Evolutionary conservation across 495 filamentous ascomycete genomes (phyloP).

Genomic region (Xanthoparmelia taractica): DNA sequence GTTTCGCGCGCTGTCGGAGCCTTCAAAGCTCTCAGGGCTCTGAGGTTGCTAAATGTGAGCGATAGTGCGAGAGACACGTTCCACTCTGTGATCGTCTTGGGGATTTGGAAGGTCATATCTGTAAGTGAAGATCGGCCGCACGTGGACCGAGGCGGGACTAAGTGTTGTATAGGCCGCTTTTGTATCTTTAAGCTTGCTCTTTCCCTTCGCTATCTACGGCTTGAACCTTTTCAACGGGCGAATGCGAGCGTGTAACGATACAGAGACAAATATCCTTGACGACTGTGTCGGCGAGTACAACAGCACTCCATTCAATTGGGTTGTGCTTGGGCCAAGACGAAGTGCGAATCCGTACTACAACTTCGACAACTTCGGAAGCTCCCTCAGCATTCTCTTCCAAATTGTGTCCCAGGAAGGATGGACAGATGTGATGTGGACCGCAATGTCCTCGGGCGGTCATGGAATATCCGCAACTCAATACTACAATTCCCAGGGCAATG

Average conservation of each 20-base stretch:
- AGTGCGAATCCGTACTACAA: conserved; percentile 76
- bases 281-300: conserved; percentile 79
- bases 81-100: conserved; percentile 88
- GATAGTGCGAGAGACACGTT: conserved; percentile 95
- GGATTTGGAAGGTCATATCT: conserved; percentile 82
- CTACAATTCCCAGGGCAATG: conserved; percentile 70
- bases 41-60: conserved; percentile 88
- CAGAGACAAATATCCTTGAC: conserved; percentile 42
- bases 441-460: conserved; percentile 71
- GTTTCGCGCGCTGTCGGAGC: conserved; percentile 87
- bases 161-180: conserved; percentile 57
- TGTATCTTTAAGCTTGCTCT: conserved; percentile 86
- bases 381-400: conserved; percentile 94
- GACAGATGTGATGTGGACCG: conserved; percentile 80
- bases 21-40: conserved; percentile 94
- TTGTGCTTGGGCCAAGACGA: conserved; percentile 70
- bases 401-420: conserved; percentile 99
- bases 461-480: conserved; percentile 57
- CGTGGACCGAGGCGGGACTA: background rate
- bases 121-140: conserved; percentile 28
- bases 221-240: conserved; percentile 86
- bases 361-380: conserved; percentile 89
- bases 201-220: conserved; percentile 94
- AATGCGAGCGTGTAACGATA: conserved; percentile 76
- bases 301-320: conserved; percentile 72